A percentile compares a stretch with the other conserved stretches of the same genome.
phyloP scores from a whole-genome alignment of 768 basidiomycete genomes.

The Leccinum broughii region DNA sequence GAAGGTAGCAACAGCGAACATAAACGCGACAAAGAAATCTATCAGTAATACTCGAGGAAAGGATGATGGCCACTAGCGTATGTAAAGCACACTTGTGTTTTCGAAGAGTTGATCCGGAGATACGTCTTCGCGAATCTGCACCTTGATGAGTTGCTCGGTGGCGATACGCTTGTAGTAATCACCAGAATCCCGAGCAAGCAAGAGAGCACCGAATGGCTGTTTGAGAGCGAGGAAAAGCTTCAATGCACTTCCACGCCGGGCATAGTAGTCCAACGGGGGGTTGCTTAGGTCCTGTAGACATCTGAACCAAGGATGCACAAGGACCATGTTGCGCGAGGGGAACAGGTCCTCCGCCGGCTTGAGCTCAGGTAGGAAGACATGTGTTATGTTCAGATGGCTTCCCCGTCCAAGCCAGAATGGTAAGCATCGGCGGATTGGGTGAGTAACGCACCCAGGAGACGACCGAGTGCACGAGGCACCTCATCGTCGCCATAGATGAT shows the following conservation, averaged over 20 bases:
- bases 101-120: conserved; percentile 9
- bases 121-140: conserved; percentile 11
- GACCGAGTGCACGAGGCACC: conserved; percentile 20
- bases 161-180: conserved; percentile 21
- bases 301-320: conserved; percentile 23
- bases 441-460: conserved; percentile 22
- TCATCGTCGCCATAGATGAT: conserved; percentile 27
- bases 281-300: conserved; percentile 15
- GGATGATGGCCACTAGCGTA: not conserved
- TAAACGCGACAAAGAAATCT: too few species aligned
- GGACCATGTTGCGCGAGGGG: conserved; percentile 12
- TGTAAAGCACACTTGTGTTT: conserved; percentile 18
- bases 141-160: conserved; percentile 17
- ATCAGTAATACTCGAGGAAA: too few species aligned
- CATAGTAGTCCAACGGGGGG: not conserved
- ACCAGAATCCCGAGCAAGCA: conserved; percentile 5
- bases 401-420: conserved; percentile 22
- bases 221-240: conserved; percentile 14
- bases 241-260: conserved; percentile 4
- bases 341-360: conserved; percentile 11
- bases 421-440: conserved; percentile 16
- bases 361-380: conserved; percentile 22
- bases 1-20: too few species aligned
- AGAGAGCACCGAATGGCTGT: conserved; percentile 19
- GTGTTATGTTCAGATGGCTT: conserved; percentile 24